phyloP scores from a whole-genome alignment of 495 filamentous ascomycete species.

The Hyphodiscus hymeniophilus region DNA sequence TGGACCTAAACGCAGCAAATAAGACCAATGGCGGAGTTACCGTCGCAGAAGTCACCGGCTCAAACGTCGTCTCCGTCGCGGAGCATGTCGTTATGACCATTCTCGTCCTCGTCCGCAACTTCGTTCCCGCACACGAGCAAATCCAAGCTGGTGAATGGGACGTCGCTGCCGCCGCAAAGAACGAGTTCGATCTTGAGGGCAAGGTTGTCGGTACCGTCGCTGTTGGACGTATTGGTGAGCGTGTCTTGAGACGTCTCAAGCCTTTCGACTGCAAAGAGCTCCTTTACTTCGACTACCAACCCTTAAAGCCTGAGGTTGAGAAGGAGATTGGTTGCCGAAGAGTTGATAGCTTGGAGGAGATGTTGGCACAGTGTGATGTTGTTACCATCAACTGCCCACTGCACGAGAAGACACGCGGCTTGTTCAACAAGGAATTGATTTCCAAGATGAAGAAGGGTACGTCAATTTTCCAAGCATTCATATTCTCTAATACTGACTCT shows the following conservation, averaged over 20 bases:
- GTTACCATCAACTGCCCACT: conserved; percentile 99
- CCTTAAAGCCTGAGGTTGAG: conserved; percentile 76
- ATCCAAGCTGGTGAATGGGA: conserved; percentile 86
- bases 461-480: conserved; percentile 22
- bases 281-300: conserved; percentile 99
- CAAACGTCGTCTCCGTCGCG: conserved; percentile 83
- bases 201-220: conserved; percentile 98
- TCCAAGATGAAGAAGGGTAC: conserved; percentile 89
- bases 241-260: conserved; percentile 90
- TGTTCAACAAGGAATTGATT: conserved; percentile 99
- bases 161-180: conserved; percentile 91
- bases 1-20: conserved; percentile 96
- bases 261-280: conserved; percentile 99
- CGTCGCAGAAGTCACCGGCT: conserved; percentile 89
- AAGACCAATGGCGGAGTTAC: conserved; percentile 96
- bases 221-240: conserved; percentile 96
- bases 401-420: conserved; percentile 89
- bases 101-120: conserved; percentile 92
- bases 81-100: conserved; percentile 99
- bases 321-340: conserved; percentile 93
- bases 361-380: conserved; percentile 92
- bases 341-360: conserved; percentile 82
- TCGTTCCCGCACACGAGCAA: conserved; percentile 93
- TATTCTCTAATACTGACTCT: not conserved
- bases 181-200: conserved; percentile 93